Conservation (phyloP, 306 rosid genomes). For the Lablab purpureus region DNA sequence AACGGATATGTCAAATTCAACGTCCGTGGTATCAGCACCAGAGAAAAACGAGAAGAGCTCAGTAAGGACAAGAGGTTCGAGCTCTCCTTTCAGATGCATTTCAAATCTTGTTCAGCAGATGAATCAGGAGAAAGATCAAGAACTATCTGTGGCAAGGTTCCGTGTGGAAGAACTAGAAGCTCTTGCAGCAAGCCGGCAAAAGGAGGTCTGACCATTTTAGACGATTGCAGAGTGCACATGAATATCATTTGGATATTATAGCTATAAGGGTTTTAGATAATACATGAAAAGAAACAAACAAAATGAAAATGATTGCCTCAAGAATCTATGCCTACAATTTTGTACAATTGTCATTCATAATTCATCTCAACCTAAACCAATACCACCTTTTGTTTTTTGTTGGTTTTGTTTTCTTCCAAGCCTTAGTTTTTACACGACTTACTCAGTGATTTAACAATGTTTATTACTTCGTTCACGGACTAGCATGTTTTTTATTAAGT, state of each 20-base stretch:
- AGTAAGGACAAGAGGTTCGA: slow-evolving; percentile 77
- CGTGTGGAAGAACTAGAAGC: slow-evolving; percentile 84
- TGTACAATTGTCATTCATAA: slow-evolving; percentile 4
- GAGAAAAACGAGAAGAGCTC: slow-evolving; percentile 72
- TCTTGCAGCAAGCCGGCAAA: slow-evolving; percentile 74
- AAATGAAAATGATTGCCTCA: slow-evolving; percentile 26
- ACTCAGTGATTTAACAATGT: no score
- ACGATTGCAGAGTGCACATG: slow-evolving; percentile 28
- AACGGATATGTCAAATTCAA: slow-evolving; percentile 61
- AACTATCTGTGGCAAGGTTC: slow-evolving; percentile 67
- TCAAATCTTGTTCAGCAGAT: slow-evolving; percentile 86
- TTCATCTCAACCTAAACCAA: slow-evolving; percentile 1
- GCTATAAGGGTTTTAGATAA: slow-evolving; percentile 19
- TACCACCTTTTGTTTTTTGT: slow-evolving; percentile 21
- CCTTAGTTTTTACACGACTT: background rate
- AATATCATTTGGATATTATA: slow-evolving; percentile 27
- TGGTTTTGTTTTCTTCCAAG: background rate
- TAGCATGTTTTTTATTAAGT: slow-evolving; percentile 1
- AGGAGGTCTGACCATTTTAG: slow-evolving; percentile 63
- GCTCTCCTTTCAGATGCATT: slow-evolving; percentile 98
- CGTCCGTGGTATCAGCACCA: slow-evolving; percentile 49
- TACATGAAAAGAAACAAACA: slow-evolving; percentile 16
- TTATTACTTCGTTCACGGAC: slow-evolving; percentile 9
- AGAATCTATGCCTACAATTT: slow-evolving; percentile 10
- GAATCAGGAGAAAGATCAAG: slow-evolving; percentile 93